These are phyloP conservation scores for Apiospora marii DNA, from an alignment of 2,329 filamentous ascomycete species.

Conservation along the genomic window DNA sequence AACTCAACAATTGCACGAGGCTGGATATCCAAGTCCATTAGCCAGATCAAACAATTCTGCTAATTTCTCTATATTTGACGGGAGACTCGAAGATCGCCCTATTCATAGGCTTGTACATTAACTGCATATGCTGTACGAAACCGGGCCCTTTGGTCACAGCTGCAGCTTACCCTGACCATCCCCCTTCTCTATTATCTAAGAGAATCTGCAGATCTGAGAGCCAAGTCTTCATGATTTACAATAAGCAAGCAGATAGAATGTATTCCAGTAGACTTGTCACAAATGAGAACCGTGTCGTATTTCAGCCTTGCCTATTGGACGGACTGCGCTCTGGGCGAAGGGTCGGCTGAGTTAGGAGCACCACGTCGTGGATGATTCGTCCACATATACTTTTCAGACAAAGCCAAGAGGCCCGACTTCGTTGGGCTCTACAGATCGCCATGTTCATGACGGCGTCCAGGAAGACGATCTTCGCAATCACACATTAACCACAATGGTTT, in stretches of 20 bases:
- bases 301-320: background rate
- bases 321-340: background rate
- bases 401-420: background rate
- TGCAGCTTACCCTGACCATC: background rate
- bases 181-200: background rate
- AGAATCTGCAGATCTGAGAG: background rate
- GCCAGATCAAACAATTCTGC: background rate
- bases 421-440: background rate
- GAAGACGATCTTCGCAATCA: background rate
- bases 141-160: background rate
- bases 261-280: background rate
- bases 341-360: background rate
- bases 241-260: slow-evolving; percentile 3
- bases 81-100: background rate
- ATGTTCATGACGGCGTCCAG: background rate
- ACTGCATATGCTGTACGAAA: background rate
- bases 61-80: background rate
- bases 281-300: background rate
- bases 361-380: slow-evolving; percentile 7
- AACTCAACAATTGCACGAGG: background rate
- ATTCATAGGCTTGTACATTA: background rate
- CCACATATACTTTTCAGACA: background rate
- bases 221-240: background rate
- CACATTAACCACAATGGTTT: background rate
- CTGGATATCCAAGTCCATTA: background rate